phyloP scores from a whole-genome alignment of 495 filamentous ascomycete genomes.

The Glonium stellatum region DNA sequence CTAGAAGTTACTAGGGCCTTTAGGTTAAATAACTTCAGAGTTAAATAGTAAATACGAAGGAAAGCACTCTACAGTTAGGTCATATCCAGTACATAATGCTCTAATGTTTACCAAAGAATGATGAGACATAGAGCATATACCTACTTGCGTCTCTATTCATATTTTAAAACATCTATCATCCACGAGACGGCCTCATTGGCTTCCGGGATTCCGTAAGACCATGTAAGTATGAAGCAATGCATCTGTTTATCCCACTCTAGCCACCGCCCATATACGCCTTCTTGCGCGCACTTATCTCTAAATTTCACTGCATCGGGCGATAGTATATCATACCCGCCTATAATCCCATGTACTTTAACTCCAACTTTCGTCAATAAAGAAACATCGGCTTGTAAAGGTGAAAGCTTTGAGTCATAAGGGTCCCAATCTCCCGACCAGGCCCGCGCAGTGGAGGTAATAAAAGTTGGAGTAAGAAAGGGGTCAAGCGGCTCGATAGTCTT shows the following conservation, averaged over 20 bases:
- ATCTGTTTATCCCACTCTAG: conserved; percentile 44
- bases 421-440: conserved; percentile 34
- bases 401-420: conserved; percentile 28
- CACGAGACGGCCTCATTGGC: conserved; percentile 35
- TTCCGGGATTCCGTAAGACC: conserved; percentile 34
- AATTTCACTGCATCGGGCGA: conserved; percentile 37
- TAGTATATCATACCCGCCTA: conserved; percentile 37
- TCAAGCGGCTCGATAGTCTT: conserved; percentile 29
- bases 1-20: no score
- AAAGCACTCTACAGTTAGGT: no score
- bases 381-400: conserved; percentile 34
- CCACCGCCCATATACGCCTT: conserved; percentile 37
- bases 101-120: no score
- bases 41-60: no score
- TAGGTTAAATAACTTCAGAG: no score
- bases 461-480: conserved; percentile 34
- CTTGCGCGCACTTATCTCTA: conserved; percentile 30
- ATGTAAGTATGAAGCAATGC: conserved; percentile 42
- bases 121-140: not conserved
- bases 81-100: no score
- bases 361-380: conserved; percentile 18
- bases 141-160: not conserved
- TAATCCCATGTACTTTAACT: conserved; percentile 37
- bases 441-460: conserved; percentile 32
- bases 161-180: conserved; percentile 34